These are phyloP conservation scores for Wallacemonas rigidus DNA, from an alignment of 208 protist species.

Conservation along the genomic window DNA sequence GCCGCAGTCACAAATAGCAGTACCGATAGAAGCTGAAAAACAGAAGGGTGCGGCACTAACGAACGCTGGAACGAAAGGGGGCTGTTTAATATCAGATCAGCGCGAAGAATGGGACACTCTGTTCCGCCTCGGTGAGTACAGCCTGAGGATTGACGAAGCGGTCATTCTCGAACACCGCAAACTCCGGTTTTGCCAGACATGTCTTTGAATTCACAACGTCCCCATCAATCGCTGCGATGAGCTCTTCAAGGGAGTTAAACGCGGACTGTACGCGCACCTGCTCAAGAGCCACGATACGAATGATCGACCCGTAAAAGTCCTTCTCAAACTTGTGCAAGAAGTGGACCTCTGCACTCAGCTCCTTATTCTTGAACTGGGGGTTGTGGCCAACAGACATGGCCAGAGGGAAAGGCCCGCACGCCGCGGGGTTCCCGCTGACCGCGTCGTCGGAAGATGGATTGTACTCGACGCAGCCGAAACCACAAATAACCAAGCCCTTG, in stretches of 20 bases:
- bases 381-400: slow-evolving; percentile 91
- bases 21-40: too few relatives aligned
- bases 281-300: slow-evolving; percentile 72
- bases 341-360: slow-evolving; percentile 83
- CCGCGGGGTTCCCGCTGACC: not conserved
- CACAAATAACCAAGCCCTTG: slow-evolving; percentile 77
- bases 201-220: slow-evolving; percentile 50
- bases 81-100: slow-evolving; percentile 11
- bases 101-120: not conserved
- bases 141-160: slow-evolving; percentile 40
- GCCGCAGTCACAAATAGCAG: too few relatives aligned
- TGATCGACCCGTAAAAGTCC: slow-evolving; percentile 88
- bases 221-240: slow-evolving; percentile 77
- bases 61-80: too few relatives aligned
- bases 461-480: slow-evolving; percentile 73
- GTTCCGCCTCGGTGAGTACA: slow-evolving; percentile 13
- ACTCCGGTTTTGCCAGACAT: slow-evolving; percentile 32
- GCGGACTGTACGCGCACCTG: slow-evolving; percentile 55
- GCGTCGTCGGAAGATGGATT: not conserved
- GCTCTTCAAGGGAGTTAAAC: slow-evolving; percentile 76
- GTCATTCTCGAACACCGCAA: slow-evolving; percentile 28
- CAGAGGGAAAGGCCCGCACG: slow-evolving; percentile 62
- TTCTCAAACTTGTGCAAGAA: slow-evolving; percentile 82
- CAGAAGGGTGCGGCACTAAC: too few relatives aligned
- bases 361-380: slow-evolving; percentile 83